A percentile compares a stretch with the other conserved stretches of the same genome.
These are phyloP conservation scores for Escovopsis weberi DNA, from an alignment of 2,329 filamentous ascomycete species.

Conservation along the genomic window DNA sequence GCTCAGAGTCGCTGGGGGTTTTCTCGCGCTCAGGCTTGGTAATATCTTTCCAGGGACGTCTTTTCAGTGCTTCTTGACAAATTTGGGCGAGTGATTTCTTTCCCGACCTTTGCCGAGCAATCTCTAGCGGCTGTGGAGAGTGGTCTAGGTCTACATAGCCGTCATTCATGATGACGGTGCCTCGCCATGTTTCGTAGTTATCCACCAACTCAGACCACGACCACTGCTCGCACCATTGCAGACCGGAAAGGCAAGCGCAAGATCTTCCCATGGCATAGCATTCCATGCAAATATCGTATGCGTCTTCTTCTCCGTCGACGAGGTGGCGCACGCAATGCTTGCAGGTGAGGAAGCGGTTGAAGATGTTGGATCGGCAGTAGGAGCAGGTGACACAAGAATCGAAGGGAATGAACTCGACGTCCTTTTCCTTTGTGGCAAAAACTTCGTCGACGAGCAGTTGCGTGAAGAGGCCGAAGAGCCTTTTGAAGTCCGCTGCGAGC, in stretches of 20 bases:
- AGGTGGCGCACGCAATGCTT: slow-evolving; percentile 61
- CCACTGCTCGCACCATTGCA: slow-evolving; percentile 91
- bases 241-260: slow-evolving; percentile 71
- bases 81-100: slow-evolving; percentile 80
- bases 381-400: slow-evolving; percentile 91
- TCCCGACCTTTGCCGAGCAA: slow-evolving; percentile 49
- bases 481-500: slow-evolving; percentile 69
- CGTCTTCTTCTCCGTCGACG: slow-evolving; percentile 56
- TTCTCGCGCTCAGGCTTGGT: slow-evolving; percentile 41
- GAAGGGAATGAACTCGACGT: slow-evolving; percentile 63
- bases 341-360: slow-evolving; percentile 92
- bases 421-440: slow-evolving; percentile 58
- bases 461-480: slow-evolving; percentile 64
- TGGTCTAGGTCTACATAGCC: slow-evolving; percentile 48
- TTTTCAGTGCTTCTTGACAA: slow-evolving; percentile 77
- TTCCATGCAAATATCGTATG: slow-evolving; percentile 95
- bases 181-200: slow-evolving; percentile 73
- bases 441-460: slow-evolving; percentile 73
- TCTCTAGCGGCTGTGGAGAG: slow-evolving; percentile 56
- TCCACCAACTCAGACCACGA: slow-evolving; percentile 62
- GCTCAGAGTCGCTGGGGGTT: slow-evolving; percentile 34
- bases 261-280: slow-evolving; percentile 96
- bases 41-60: slow-evolving; percentile 71
- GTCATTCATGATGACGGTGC: slow-evolving; percentile 60
- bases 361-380: slow-evolving; percentile 91